Evolutionary conservation across 768 basidiomycete genomes (phyloP).

Genomic region (Cyathus striatus): DNA sequence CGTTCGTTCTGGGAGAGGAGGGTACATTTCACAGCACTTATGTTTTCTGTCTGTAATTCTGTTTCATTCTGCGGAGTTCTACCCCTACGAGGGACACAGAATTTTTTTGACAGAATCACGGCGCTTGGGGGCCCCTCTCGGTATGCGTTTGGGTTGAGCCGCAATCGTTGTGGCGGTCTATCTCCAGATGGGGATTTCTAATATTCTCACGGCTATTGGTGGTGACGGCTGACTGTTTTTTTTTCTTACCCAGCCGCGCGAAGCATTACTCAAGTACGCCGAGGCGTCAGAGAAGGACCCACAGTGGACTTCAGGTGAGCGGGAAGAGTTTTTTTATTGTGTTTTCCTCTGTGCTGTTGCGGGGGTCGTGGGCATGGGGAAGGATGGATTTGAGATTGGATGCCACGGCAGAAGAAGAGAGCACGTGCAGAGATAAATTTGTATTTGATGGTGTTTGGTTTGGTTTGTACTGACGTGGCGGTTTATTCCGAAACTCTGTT

Average conservation of each 20-base stretch:
- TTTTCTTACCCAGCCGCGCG: conserved; percentile 70
- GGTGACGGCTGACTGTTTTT: conserved; percentile 10
- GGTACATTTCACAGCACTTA: background rate
- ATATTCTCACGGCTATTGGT: conserved; percentile 19
- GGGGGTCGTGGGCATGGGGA: background rate
- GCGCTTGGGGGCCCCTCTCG: background rate
- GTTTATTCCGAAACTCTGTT: conserved; percentile 47
- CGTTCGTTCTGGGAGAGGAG: too few species aligned
- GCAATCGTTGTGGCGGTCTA: too few species aligned
- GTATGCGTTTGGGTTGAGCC: too few species aligned
- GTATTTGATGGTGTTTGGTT: conserved; percentile 38
- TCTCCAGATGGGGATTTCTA: too few species aligned
- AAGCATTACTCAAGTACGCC: conserved; percentile 94
- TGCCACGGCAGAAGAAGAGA: conserved; percentile 6
- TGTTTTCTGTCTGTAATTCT: too few species aligned
- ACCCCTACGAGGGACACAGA: background rate
- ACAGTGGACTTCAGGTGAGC: conserved; percentile 80
- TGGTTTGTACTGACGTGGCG: conserved; percentile 61
- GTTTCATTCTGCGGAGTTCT: background rate
- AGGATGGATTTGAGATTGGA: too few species aligned
- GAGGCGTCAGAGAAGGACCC: conserved; percentile 70
- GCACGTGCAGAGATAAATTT: conserved; percentile 29
- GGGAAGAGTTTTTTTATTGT: conserved; percentile 6
- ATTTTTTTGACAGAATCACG: background rate
- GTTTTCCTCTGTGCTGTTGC: conserved; percentile 8